phyloP scores from a whole-genome alignment of 2,329 filamentous ascomycete species.

The Bipolaris victoriae region DNA sequence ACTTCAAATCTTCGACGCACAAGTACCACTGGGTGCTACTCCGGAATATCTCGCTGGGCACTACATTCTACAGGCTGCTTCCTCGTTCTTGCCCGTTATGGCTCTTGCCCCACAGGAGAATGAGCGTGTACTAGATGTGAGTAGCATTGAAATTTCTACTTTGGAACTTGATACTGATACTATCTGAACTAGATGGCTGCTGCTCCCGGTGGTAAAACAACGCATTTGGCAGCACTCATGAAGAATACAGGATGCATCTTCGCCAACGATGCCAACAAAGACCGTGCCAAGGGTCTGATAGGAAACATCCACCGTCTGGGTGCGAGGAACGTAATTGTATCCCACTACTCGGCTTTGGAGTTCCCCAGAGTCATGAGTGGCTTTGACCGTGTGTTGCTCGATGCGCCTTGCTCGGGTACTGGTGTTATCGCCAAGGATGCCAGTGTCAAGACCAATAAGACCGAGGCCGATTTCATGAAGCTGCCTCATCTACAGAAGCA shows the following conservation, averaged over 20 bases:
- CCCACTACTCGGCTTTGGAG: conserved; percentile 91
- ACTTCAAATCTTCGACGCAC: conserved; percentile 92
- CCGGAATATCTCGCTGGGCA: conserved; percentile 97
- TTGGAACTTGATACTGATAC: neutral
- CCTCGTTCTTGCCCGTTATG: conserved; percentile 97
- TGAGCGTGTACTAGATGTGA: conserved; percentile 93
- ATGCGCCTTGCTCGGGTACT: conserved; percentile 94
- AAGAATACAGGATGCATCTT: conserved; percentile 96
- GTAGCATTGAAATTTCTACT: conserved; percentile 69
- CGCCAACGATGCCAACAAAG: conserved; percentile 94
- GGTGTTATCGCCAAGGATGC: conserved; percentile 98
- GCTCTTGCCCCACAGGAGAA: conserved; percentile 91
- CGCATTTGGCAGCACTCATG: conserved; percentile 95
- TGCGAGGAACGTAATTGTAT: conserved; percentile 91
- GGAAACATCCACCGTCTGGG: conserved; percentile 94
- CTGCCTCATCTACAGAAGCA: conserved; percentile 96
- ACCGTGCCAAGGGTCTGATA: conserved; percentile 93
- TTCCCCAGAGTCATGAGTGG: conserved; percentile 95
- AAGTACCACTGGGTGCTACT: conserved; percentile 86
- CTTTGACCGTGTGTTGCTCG: conserved; percentile 91
- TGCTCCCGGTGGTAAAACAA: conserved; percentile 94
- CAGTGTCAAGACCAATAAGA: conserved; percentile 91
- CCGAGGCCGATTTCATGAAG: conserved; percentile 89
- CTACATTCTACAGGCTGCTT: conserved; percentile 96
- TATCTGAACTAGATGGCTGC: conserved; percentile 51